These are phyloP conservation scores for Suillus occidentalis DNA, from an alignment of 768 basidiomycete genomes.

Conservation along the genomic window DNA sequence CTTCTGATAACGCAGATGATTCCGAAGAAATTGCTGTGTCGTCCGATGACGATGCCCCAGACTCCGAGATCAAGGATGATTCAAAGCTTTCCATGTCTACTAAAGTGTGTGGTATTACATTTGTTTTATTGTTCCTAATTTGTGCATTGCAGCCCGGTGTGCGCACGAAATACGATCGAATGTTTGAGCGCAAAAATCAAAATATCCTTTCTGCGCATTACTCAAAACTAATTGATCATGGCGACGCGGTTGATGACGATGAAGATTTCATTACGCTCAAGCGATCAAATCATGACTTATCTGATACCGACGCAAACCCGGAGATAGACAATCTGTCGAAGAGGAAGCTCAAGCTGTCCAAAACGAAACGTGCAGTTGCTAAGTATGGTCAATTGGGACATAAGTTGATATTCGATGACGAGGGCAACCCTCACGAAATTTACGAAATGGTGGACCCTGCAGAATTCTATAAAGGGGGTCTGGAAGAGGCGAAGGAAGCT, in stretches of 20 bases:
- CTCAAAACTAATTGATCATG: conserved; percentile 79
- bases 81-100: conserved; percentile 24
- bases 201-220: conserved; percentile 90
- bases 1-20: conserved; percentile 19
- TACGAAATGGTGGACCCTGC: conserved; percentile 82
- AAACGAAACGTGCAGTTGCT: conserved; percentile 69
- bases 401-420: conserved; percentile 90
- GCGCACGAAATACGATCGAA: conserved; percentile 94
- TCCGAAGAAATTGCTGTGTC: conserved; percentile 28
- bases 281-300: conserved; percentile 81
- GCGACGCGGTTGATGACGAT: conserved; percentile 42
- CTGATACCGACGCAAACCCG: conserved; percentile 32
- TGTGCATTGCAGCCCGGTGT: conserved; percentile 40
- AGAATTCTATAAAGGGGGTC: conserved; percentile 68
- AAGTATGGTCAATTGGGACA: conserved; percentile 58
- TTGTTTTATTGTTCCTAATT: background rate
- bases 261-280: conserved; percentile 96
- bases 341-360: conserved; percentile 75
- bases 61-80: conserved; percentile 5
- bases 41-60: conserved; percentile 21
- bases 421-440: conserved; percentile 74
- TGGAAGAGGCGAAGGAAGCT: conserved; percentile 63
- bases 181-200: conserved; percentile 97
- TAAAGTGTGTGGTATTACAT: conserved; percentile 39
- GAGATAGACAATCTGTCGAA: conserved; percentile 69